Evolutionary conservation across 495 filamentous ascomycete species (phyloP).

Genomic region (Venustampulla echinocandica): DNA sequence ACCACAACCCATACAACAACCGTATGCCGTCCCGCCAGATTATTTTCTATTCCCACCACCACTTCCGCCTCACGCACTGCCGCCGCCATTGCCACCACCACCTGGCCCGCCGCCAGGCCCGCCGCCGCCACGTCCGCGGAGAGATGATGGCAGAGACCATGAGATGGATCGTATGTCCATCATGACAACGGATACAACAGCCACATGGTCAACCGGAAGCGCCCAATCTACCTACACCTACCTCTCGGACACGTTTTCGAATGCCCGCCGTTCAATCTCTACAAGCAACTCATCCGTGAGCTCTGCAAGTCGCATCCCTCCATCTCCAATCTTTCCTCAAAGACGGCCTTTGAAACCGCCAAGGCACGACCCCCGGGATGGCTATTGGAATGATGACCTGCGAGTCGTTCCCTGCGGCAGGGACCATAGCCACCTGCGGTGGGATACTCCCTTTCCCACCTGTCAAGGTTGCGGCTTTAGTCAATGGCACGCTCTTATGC

Average conservation of each 20-base stretch:
- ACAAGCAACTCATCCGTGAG: constrained; percentile 12
- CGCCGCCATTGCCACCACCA: background rate
- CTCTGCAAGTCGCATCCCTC: constrained; percentile 2
- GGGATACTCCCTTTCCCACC: constrained; percentile 6
- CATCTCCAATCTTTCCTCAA: background rate
- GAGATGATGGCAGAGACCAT: background rate
- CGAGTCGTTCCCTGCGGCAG: constrained; percentile 16
- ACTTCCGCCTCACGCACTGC: background rate
- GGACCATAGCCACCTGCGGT: constrained; percentile 12
- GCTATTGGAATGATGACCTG: constrained; percentile 12
- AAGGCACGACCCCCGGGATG: constrained; percentile 14
- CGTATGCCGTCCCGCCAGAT: background rate
- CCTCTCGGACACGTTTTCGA: constrained; percentile 9
- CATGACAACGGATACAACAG: constrained; percentile 1
- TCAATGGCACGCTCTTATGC: constrained; percentile 15
- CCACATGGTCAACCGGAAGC: constrained; percentile 6
- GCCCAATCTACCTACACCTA: constrained; percentile 6
- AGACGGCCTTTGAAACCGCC: background rate
- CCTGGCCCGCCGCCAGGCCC: background rate
- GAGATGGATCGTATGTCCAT: constrained; percentile 6
- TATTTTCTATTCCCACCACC: background rate
- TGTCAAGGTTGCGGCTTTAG: constrained; percentile 17
- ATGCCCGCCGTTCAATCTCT: constrained; percentile 1
- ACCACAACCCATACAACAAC: background rate
- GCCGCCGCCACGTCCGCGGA: background rate